Conservation (phyloP, 2,329 filamentous ascomycete species). For the Fusarium heterosporum region DNA sequence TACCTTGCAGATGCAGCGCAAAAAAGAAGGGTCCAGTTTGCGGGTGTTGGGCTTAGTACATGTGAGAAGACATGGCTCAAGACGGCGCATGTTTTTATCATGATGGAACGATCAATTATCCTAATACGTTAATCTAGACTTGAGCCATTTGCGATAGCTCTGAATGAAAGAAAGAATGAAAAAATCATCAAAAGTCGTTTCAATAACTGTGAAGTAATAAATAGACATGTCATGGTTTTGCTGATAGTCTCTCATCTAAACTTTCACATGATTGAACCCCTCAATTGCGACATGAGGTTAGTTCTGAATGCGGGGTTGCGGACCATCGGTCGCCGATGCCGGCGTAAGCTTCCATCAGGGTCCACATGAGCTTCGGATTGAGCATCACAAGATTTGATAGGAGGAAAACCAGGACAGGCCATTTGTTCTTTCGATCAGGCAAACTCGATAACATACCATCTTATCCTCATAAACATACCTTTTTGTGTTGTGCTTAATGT, state of each 20-base stretch:
- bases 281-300: constrained; percentile 12
- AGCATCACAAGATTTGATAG: not conserved
- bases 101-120: constrained; percentile 32
- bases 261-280: not conserved
- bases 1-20: constrained; percentile 42
- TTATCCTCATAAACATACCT: too few species aligned
- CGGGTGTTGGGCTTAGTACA: constrained; percentile 34
- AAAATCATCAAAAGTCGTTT: constrained; percentile 32
- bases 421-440: not conserved
- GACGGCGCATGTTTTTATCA: not conserved
- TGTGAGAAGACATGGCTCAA: constrained; percentile 3
- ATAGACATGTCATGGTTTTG: too few species aligned
- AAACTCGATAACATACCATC: not conserved
- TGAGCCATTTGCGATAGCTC: constrained; percentile 38
- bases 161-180: constrained; percentile 43
- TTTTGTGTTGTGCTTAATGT: too few species aligned
- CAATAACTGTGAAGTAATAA: not conserved
- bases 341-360: constrained; percentile 9
- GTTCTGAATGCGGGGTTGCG: constrained; percentile 25
- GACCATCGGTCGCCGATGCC: constrained; percentile 36
- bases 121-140: constrained; percentile 20
- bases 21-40: not conserved
- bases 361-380: constrained; percentile 24
- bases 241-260: not conserved
- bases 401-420: not conserved